phyloP scores from a whole-genome alignment of 2,329 filamentous ascomycete genomes.

The Geosmithia morbida region DNA sequence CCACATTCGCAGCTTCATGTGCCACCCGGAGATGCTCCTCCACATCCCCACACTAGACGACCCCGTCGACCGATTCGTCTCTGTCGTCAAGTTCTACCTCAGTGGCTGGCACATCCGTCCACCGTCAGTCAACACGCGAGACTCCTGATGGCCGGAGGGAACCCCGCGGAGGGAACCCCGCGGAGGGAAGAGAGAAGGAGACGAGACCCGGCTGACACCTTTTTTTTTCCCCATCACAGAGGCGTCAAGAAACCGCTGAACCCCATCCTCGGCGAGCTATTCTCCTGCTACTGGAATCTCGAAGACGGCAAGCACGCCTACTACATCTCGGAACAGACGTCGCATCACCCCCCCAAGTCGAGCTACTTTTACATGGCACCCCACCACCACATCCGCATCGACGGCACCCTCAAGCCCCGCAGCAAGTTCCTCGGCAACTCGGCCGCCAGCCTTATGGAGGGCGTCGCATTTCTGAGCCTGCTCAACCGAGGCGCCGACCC shows the following conservation, averaged over 20 bases:
- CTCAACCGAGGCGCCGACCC: constrained; percentile 59
- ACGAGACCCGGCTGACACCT: too few relatives aligned
- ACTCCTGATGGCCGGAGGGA: too few relatives aligned
- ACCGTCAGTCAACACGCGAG: constrained; percentile 45
- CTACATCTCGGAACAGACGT: constrained; percentile 96
- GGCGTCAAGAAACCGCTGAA: constrained; percentile 98
- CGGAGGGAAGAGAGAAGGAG: too few relatives aligned
- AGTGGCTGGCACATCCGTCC: constrained; percentile 99
- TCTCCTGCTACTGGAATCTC: constrained; percentile 92
- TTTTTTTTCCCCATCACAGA: constrained; percentile 27
- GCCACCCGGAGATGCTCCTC: constrained; percentile 89
- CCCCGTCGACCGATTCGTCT: constrained; percentile 76
- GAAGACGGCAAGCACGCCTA: constrained; percentile 74
- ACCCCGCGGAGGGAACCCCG: too few relatives aligned
- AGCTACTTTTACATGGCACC: constrained; percentile 99
- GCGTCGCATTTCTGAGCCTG: constrained; percentile 73
- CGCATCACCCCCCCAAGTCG: constrained; percentile 94
- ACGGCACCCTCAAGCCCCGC: constrained; percentile 86
- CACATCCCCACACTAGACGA: constrained; percentile 80
- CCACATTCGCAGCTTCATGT: constrained; percentile 93
- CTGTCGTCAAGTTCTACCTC: constrained; percentile 94
- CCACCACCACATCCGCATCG: constrained; percentile 84
- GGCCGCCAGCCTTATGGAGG: constrained; percentile 96
- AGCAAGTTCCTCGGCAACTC: constrained; percentile 96
- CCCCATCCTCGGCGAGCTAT: constrained; percentile 88